Base-by-base conservation (phyloP, 257 asterid genomes). In the Dorcoceras hygrometricum region DNA sequence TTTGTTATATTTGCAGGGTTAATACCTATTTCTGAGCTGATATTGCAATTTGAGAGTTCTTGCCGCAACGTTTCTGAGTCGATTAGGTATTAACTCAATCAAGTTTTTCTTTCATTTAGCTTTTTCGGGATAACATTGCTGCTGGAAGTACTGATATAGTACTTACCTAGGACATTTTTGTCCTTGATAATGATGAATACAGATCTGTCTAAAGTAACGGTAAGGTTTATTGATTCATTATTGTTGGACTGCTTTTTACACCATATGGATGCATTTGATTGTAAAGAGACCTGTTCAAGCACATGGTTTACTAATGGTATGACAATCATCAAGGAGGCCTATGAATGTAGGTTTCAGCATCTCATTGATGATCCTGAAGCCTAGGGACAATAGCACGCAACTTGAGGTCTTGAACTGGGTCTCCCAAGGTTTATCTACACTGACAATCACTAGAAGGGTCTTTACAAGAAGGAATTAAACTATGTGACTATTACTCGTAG, bases 61-160 rank as follows among this genome's bases (percentile, higher is more conserved):
- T 94, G 97, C 78, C 97, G 97, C 67, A 72, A 72, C 65, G 93
- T 87, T 66, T 94, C 99, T 27, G 95, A 90, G 75, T 81, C 95
- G 55, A 87, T 94, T 32, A 88, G 97, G 99, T 94, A 57, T 39
- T 74, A 31, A 57, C 69, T 68, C 58, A 50, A 46, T 26, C 65
- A 65, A 34, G 10, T 20, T 61, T 57, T 8, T 28, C 57, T 28
- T 53, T 53, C 65, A 50, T 5, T 26, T 23, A 18, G 59, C 54
- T 19, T 25, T 71, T 25, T n/a, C 10, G 51, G 63, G 71, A 23
- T 4, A 16, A n/a, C 20, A 3, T 51, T 57, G 68, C n/a, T 62
- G 75, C 2, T 58, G 28, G 55, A 72, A 10, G 10, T 19, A 72
- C 48, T 16, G 29, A 9, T 57, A 36, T 58, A 66, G 26, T 32